Evolutionary conservation across 805 yeast genomes (phyloP), one percentile per base, ranked within the genome.

Genomic region (Kluyveromyces siamensis): DNA sequence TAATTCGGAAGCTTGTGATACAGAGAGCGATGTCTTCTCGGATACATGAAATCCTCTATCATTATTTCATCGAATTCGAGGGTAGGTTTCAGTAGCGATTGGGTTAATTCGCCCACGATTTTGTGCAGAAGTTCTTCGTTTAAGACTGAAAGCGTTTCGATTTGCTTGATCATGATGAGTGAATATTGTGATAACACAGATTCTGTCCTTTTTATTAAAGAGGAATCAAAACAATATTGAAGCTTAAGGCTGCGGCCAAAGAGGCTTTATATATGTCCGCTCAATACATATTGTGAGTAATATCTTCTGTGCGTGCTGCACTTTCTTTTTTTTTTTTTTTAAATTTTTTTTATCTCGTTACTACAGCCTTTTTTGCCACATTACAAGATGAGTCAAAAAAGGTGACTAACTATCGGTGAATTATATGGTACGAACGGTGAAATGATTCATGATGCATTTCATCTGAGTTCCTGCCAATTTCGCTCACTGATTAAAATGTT

Each of bases 1-100:
- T 6, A 16, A 14, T 30, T 13, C 17, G 43, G 39, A 17, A 33
- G 27, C 9, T 47, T 46, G 13, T 47, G 43, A 18, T 21, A 30
- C 10, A 40, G 21, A 17, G 49, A 41, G 8, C 44, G 27, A 18
- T 17, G 21, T 7, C 50, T 51, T 25, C 52, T 38, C n/a, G 66
- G 65, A 43, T 60, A 61, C 64, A 63, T 61, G 37, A 61, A 52
- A 11, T 49, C 41, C 42, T 63, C 67, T 8, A 61, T 48, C 27
- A 62, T 35, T 9, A 53, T 51, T 40, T 62, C 65, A 17, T 55
- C 52, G 41, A 59, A 60, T 41, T 62, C 66, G n/a, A 52, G 35
- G 9, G 56, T 42, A 3, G 67, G 62, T 30, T 50, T 52, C 11
- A 47, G 48, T 14, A 60, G 43, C 1, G 64, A 59, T 9, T 50